Evolutionary conservation across 495 filamentous ascomycete species (phyloP).

Genomic region (Poronia punctata): DNA sequence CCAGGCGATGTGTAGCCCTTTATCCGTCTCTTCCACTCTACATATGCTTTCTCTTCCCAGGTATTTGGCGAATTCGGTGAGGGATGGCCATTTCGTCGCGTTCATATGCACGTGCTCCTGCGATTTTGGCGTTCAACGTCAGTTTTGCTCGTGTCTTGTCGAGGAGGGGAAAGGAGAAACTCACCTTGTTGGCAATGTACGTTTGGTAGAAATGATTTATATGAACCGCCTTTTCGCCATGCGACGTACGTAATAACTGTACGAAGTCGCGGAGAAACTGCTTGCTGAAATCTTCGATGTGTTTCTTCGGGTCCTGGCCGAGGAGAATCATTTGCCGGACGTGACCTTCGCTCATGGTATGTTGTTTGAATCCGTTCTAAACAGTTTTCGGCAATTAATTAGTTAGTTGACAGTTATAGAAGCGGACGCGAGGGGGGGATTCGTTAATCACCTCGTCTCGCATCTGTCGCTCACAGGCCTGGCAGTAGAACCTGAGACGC

Average conservation of each 20-base stretch:
- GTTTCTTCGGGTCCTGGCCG: constrained; percentile 73
- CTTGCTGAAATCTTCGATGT: constrained; percentile 66
- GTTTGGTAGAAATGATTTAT: constrained; percentile 92
- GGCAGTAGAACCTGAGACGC: constrained; percentile 80
- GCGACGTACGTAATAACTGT: constrained; percentile 62
- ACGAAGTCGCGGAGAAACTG: constrained; percentile 81
- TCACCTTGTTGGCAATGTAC: constrained; percentile 60
- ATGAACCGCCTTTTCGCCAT: constrained; percentile 79
- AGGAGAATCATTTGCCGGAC: constrained; percentile 79
- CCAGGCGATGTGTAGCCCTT: constrained; percentile 81
- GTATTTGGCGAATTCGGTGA: constrained; percentile 84
- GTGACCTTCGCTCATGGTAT: constrained; percentile 74
- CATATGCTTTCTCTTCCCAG: constrained; percentile 79
- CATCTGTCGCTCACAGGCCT: constrained; percentile 54
- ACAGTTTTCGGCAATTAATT: no score
- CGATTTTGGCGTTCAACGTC: neutral
- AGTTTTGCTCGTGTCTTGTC: neutral
- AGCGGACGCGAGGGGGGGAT: no score
- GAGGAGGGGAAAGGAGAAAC: neutral
- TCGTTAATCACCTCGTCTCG: constrained; percentile 45
- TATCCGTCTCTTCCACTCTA: constrained; percentile 81
- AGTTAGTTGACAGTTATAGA: no score
- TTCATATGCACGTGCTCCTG: constrained; percentile 86
- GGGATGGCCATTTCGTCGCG: constrained; percentile 72
- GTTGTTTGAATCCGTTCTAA: constrained; percentile 68